Conservation (phyloP, 2,329 filamentous ascomycete genomes). For the Cladosporium sp. region DNA sequence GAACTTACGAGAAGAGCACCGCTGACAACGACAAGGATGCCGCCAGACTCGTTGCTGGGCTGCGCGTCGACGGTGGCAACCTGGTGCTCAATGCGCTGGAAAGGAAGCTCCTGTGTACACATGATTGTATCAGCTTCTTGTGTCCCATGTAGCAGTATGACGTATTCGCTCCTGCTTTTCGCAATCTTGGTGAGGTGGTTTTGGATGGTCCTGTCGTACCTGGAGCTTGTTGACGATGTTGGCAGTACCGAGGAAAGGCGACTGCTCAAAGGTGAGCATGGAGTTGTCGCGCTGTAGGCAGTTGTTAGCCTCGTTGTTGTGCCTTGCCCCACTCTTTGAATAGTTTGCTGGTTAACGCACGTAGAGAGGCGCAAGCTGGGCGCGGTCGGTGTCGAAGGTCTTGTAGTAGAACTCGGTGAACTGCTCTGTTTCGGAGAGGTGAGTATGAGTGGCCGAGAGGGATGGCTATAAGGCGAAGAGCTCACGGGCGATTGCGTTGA, state of each 20-base stretch:
- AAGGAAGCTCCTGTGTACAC: conserved; percentile 67
- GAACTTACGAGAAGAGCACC: conserved; percentile 74
- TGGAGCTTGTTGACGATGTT: conserved; percentile 77
- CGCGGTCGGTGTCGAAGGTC: conserved; percentile 75
- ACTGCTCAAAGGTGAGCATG: conserved; percentile 89
- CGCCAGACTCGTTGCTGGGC: conserved; percentile 65
- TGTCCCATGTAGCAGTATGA: neutral
- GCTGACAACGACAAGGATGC: conserved; percentile 84
- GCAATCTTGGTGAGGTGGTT: neutral
- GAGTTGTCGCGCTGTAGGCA: conserved; percentile 69
- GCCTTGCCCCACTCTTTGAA: neutral
- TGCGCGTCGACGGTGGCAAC: conserved; percentile 80
- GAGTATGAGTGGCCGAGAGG: conserved; percentile 7
- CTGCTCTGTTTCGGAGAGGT: conserved; percentile 61
- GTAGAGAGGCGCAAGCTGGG: conserved; percentile 69
- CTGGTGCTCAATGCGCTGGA: conserved; percentile 77
- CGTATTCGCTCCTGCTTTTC: conserved; percentile 14
- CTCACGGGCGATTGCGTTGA: conserved; percentile 33
- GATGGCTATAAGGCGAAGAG: neutral
- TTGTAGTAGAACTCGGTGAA: conserved; percentile 92
- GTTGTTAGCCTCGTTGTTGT: neutral
- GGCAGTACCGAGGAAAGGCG: conserved; percentile 62
- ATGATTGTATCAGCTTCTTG: neutral
- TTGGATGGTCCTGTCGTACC: conserved; percentile 49
- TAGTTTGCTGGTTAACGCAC: conserved; percentile 55